Base-by-base conservation (phyloP, 768 basidiomycete genomes). In the Boletus huronensis region DNA sequence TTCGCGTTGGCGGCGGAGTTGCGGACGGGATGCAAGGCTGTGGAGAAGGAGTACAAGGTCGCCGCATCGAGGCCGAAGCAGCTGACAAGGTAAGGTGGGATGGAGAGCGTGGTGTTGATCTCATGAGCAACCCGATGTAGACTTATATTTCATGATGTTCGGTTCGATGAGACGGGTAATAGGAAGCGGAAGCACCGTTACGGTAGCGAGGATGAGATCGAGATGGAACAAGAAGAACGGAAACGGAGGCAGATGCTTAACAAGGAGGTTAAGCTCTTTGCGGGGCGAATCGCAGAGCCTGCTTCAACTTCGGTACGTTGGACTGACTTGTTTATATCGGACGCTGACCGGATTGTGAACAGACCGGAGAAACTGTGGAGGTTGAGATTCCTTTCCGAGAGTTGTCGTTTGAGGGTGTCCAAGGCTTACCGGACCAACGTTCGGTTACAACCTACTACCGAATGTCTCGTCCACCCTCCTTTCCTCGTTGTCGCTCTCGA, bases 131-230 rank as follows among this genome's bases (percentile, higher is more conserved):
- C 7, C 40, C 23, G 28, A 3, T 13, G 40, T 23, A 92, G 91
- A 58, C 71, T 96, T 21, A 84, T 94, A 36, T 88, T 95, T 62
- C 93, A 90, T 60, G 93, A 94, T n/a, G n/a, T n/a, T n/a, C n/a
- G n/a, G n/a, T n/a, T n/a, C n/a, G n/a, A n/a, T n/a, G n/a, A n/a
- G n/a, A n/a, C n/a, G 1, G 97, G 97, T n/a, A 98, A 98, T 64
- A 83, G 95, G 61, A 98, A 98, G 72, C 84, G 96, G 50, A 93
- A 97, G 71, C 90, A 94, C 64, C 84, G 95, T 52, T 98, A 98
- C 64, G 94, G 94, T 28, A 96, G 98, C 65, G 97, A 99, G 70
- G 97, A 99, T 68, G 97, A 98, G 73, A 93, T 98, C 56, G 94
- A 98, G 76, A 90, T 96, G 75, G 97, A 98, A 68, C 96, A 98